Base-by-base conservation (phyloP, 371 early-diverging fungal species). In the Mucor racemosus region DNA sequence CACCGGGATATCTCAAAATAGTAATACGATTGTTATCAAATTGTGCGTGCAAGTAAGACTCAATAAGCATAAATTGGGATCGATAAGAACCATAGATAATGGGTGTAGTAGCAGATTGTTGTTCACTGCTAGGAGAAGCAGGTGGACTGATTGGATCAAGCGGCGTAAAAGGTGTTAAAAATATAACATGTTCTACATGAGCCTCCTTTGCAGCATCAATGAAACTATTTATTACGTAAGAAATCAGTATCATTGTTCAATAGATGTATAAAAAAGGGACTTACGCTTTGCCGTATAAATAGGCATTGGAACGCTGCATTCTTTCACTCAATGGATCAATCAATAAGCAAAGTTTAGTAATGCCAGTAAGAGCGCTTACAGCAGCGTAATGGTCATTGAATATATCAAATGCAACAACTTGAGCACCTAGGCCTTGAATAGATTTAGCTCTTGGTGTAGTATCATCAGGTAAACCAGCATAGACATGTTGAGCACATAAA, bases 171-270 rank as follows among this genome's bases (percentile, higher is more conserved):
- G 83, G 80, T 15, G 79, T 75, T 19, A 83, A 56, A 57, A 83
- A 83, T n/a, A 83, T 77, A 31, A 83, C 58, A 58, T 83, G 83
- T 21, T 76, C 68, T 14, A 80, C 83, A 44, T 75, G 60, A 17
- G 83, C 83, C 35, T 74, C 66, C 40, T 77, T 80, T 48, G 83
- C 83, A 44, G 80, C 80, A 64, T 80, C 83, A 61, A 80, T 77
- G 26, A 78, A 83, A 33, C 83, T 82, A 58, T 33, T 14, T 11
- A 13, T 5, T 21, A 19, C 21, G 17, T 44, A 17, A 50, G 50
- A 38, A 4, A 9, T 44, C 1, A 44, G 10, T 14, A 34, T 15
- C 8, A 55, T 36, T 38, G 41, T 33, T 34, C 26, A 36, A 14
- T 58, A 35, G 26, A 40, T 31, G 44, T 10, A n/a, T 19, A 36